A percentile compares a stretch with the other conserved stretches of the same genome.
Conservation (phyloP, 192 early-diverging fungal species). For the Backusella liffmaniae region DNA sequence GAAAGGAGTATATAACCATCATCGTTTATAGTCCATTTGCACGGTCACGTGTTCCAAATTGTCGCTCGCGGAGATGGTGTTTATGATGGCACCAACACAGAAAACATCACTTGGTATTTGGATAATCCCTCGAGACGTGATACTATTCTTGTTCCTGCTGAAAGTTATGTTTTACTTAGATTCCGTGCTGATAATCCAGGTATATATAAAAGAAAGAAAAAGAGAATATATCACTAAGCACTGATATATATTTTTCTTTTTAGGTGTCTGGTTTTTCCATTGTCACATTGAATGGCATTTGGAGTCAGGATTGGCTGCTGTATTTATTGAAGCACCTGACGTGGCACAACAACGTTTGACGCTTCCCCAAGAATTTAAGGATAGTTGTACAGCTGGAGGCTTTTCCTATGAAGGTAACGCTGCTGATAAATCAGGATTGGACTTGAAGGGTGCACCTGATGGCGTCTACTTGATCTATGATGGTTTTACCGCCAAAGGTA, state of each 20-base stretch:
- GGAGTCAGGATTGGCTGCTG: slow-evolving; percentile 66
- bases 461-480: slow-evolving; percentile 53
- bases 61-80: slow-evolving; percentile 57
- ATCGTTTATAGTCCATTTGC: slow-evolving; percentile 55
- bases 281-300: slow-evolving; percentile 85
- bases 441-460: slow-evolving; percentile 55
- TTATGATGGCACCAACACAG: slow-evolving; percentile 48
- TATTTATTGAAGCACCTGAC: slow-evolving; percentile 73
- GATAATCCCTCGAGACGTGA: slow-evolving; percentile 76
- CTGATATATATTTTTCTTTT: no score
- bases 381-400: slow-evolving; percentile 63
- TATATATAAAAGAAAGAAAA: background rate
- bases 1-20: background rate
- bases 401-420: slow-evolving; percentile 69
- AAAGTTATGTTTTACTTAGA: slow-evolving; percentile 67
- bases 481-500: slow-evolving; percentile 67
- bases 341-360: slow-evolving; percentile 49
- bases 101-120: slow-evolving; percentile 30
- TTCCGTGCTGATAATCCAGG: slow-evolving; percentile 77
- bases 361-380: slow-evolving; percentile 55
- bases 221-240: background rate
- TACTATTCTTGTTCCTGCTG: slow-evolving; percentile 65
- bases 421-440: slow-evolving; percentile 64
- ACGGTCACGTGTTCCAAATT: slow-evolving; percentile 84
- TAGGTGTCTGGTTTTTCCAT: slow-evolving; percentile 19